Evolutionary conservation across 2,329 filamentous ascomycete genomes (phyloP).

Genomic region (Bipolaris gigantea): DNA sequence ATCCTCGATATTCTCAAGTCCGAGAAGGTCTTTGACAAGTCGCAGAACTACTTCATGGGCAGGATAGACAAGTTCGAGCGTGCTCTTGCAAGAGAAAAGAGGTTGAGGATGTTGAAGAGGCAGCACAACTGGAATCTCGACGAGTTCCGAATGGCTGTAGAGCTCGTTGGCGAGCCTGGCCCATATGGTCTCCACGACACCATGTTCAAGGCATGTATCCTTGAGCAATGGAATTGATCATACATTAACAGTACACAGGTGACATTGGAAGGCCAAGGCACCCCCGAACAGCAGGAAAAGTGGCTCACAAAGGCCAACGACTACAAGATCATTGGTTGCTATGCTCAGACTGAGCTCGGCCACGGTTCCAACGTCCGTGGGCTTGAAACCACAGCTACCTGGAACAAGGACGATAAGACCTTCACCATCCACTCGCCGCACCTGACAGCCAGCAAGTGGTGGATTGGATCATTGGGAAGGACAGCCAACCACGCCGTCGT

Average conservation of each 20-base stretch:
- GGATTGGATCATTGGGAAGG: slow-evolving; percentile 77
- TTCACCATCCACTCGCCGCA: slow-evolving; percentile 74
- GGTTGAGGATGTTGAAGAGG: slow-evolving; percentile 65
- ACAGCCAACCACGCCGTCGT: slow-evolving; percentile 77
- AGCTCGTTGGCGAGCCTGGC: slow-evolving; percentile 71
- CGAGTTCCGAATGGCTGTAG: slow-evolving; percentile 66
- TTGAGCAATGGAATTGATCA: not conserved
- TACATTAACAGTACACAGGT: slow-evolving; percentile 48
- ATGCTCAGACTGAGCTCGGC: slow-evolving; percentile 78
- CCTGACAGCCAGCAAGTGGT: slow-evolving; percentile 79
- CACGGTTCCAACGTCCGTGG: slow-evolving; percentile 69
- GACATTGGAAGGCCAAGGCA: slow-evolving; percentile 71
- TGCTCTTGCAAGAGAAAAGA: slow-evolving; percentile 71
- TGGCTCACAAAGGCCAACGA: slow-evolving; percentile 70
- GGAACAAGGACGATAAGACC: slow-evolving; percentile 72
- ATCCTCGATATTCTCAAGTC: slow-evolving; percentile 66
- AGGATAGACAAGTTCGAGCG: slow-evolving; percentile 69
- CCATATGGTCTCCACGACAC: slow-evolving; percentile 73
- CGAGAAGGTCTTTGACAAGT: slow-evolving; percentile 76
- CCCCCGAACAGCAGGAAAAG: slow-evolving; percentile 70
- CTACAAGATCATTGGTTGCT: slow-evolving; percentile 76
- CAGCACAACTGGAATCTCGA: slow-evolving; percentile 68
- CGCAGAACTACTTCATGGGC: slow-evolving; percentile 74
- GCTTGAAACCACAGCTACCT: slow-evolving; percentile 72
- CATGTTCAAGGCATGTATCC: slow-evolving; percentile 63